A percentile compares a stretch with the other conserved stretches of the same genome.
Conservation (phyloP, 805 yeast genomes). For the Saccharomycopsis sp. region DNA sequence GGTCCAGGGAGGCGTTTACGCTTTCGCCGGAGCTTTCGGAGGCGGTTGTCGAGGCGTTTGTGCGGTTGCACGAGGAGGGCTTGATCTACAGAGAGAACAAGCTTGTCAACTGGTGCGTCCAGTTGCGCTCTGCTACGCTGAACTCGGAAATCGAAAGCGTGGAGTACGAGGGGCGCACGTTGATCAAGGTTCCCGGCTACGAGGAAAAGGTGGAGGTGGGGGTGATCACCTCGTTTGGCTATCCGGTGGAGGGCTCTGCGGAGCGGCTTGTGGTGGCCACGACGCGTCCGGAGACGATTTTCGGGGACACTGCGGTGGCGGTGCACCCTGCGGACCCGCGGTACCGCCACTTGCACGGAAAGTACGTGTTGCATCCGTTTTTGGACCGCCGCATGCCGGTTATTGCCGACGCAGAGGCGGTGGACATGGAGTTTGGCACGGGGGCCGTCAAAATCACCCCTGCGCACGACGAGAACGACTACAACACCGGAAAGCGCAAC, state of each 20-base stretch:
- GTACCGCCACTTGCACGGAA: slow-evolving; percentile 92
- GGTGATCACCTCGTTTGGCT: slow-evolving; percentile 92
- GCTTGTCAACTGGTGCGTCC: slow-evolving; percentile 94
- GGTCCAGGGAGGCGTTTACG: slow-evolving; percentile 93
- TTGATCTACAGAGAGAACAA: slow-evolving; percentile 89
- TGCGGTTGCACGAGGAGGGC: slow-evolving; percentile 88
- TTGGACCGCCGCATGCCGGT: slow-evolving; percentile 81
- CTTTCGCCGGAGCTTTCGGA: slow-evolving; percentile 68
- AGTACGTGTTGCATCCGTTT: slow-evolving; percentile 86
- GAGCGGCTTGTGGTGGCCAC: slow-evolving; percentile 92
- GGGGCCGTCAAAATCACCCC: slow-evolving; percentile 99
- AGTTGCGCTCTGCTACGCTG: slow-evolving; percentile 89
- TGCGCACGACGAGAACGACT: slow-evolving; percentile 97
- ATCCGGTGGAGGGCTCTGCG: slow-evolving; percentile 68
- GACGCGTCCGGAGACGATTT: slow-evolving; percentile 97
- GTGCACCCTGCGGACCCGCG: slow-evolving; percentile 94
- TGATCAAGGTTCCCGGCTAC: slow-evolving; percentile 82
- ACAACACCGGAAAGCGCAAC: slow-evolving; percentile 92
- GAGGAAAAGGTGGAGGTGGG: slow-evolving; percentile 91
- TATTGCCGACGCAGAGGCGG: slow-evolving; percentile 84
- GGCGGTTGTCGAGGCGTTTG: slow-evolving; percentile 88
- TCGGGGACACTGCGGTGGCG: slow-evolving; percentile 97
- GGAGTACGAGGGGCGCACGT: slow-evolving; percentile 75
- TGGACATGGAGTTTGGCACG: slow-evolving; percentile 98
- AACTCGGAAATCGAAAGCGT: slow-evolving; percentile 95